These are phyloP conservation scores for Talaromyces sp. DNA, from an alignment of 2,329 filamentous ascomycete species.

Conservation along the genomic window DNA sequence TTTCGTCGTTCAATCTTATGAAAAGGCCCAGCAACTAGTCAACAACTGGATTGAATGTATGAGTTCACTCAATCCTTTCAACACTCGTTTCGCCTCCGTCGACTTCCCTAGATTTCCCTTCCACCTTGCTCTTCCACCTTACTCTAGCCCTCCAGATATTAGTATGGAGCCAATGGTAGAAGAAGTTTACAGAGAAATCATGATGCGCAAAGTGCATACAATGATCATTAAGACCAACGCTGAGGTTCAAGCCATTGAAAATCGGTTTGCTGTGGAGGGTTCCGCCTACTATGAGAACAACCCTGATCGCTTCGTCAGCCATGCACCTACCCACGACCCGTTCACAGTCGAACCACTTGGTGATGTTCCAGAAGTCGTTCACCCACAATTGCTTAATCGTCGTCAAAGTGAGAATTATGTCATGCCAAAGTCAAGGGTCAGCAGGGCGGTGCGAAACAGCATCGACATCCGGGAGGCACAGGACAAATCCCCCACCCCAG, in stretches of 20 bases:
- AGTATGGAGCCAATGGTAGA: not conserved
- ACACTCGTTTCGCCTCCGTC: not conserved
- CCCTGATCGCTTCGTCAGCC: slow-evolving; percentile 1
- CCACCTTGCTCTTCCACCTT: not conserved
- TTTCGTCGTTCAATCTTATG: not conserved
- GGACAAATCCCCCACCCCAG: not conserved
- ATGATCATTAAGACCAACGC: not conserved
- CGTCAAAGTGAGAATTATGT: not conserved
- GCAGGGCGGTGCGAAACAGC: not conserved
- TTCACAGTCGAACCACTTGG: not conserved
- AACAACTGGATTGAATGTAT: not conserved
- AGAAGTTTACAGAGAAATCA: not conserved
- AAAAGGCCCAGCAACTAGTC: not conserved
- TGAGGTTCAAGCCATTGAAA: not conserved
- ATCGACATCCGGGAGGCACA: not conserved
- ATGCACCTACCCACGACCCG: not conserved
- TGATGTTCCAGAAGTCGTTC: not conserved
- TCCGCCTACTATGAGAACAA: not conserved
- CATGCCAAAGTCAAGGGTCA: not conserved
- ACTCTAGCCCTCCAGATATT: not conserved
- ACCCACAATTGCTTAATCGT: not conserved
- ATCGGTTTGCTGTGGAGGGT: not conserved
- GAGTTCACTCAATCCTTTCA: not conserved
- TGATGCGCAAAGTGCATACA: not conserved
- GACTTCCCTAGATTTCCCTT: not conserved